Evolutionary conservation across 305 asterid species (phyloP).

Genomic region (Vinca major): DNA sequence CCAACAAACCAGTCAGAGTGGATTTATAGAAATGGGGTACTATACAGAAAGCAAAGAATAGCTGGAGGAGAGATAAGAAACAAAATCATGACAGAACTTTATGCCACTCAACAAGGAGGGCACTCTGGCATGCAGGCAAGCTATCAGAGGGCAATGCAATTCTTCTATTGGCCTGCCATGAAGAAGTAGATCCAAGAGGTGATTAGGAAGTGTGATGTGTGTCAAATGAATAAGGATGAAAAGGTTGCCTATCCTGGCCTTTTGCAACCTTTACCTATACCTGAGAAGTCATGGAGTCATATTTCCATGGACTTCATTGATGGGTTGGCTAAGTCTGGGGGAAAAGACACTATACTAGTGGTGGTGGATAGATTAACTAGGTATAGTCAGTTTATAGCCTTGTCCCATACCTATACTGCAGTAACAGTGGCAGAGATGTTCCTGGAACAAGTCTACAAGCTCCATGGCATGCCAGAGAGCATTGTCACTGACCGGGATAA

Average conservation of each 20-base stretch:
- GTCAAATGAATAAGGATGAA: neutral
- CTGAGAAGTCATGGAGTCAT: neutral
- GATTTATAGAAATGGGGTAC: too few species aligned
- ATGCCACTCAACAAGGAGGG: too few species aligned
- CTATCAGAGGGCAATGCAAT: too few species aligned
- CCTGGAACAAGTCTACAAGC: fast-evolving
- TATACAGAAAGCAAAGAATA: too few species aligned
- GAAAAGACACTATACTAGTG: too few species aligned
- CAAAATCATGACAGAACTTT: too few species aligned
- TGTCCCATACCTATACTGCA: neutral
- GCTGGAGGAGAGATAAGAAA: too few species aligned
- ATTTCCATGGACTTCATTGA: neutral
- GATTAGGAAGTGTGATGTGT: neutral
- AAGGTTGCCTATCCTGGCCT: neutral
- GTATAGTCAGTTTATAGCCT: too few species aligned
- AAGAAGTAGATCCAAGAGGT: neutral
- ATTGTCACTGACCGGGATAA: neutral
- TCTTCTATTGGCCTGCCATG: neutral
- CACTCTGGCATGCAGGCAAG: too few species aligned
- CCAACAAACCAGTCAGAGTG: too few species aligned
- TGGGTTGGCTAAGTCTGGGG: too few species aligned
- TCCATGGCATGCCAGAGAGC: neutral
- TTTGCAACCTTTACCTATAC: neutral
- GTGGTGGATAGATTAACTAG: too few species aligned
- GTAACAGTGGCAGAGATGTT: neutral